Base-by-base conservation (phyloP, 805 yeast genomes). In the Nakazawaea ernobii region DNA sequence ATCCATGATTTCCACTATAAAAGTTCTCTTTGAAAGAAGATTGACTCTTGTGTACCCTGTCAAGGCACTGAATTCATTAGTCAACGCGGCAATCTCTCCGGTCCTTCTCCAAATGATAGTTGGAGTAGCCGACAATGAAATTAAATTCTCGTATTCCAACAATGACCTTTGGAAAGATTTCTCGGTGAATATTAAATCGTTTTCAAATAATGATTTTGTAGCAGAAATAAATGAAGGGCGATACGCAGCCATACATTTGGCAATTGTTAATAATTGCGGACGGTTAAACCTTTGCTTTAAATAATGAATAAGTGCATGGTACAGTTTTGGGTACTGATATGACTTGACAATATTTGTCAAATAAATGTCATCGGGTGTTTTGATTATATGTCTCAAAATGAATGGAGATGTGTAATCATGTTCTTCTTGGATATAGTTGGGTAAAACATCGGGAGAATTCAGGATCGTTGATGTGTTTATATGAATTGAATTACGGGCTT, bases 21-120 rank as follows among this genome's bases (percentile, higher is more conserved):
- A 88, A 2, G 77, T 75, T 46, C 87, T 65, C 53, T 79, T 76
- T 6, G 81, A 70, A 2, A 85, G 58, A 8, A 86, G 63, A 38
- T 82, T 80, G 49, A 75, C 71, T 52, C 75, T 68, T 9, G 78
- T 71, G 61, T 82, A 79, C 1, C 88, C 86, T 6, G 91, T 77
- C 52, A 87, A 66, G 3, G 82, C 77, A 29, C 85, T 77, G 57
- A 87, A 78, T 56, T 86, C 94, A 52, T 82, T 80, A 5, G 90
- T 84, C 8, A 85, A 78, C 8, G 86, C 86, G 9, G 86, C 90
- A 37, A 88, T 81, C 59, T 87, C 95, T 8, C 95, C 95, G 0
- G 95, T 84, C 36, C 95, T 68, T 56, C 95, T 71, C 95, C 95
- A 87, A 53, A 86, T 82, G 14, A 86, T 80, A 2, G 92, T 83